Evolutionary conservation across 345 rosid species (phyloP), one percentile per base, ranked within the genome.

Genomic region (Pistacia atlantica): DNA sequence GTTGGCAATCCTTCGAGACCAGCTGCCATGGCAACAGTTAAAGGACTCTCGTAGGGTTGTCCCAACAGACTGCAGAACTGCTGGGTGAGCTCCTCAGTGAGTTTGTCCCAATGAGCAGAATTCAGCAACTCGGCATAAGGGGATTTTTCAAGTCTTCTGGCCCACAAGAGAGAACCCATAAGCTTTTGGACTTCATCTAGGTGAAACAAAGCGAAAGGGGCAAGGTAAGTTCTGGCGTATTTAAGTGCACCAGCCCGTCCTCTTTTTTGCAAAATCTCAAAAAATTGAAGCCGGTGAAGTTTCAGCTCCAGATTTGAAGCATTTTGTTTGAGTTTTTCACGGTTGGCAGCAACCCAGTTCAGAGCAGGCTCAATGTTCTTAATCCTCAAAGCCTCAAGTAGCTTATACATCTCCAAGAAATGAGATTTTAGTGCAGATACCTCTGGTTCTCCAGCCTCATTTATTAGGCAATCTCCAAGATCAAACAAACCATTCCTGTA

Each of bases 401-500:
- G 67, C 71, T 73, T 85, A 77, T 85, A 76, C 81, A 92, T 68
- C 79, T 92, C 91, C 67, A 88, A 63, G 69, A 81, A 92, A 51
- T 87, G 91, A 72, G 88, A 87, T 79, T 83, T 87, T 35, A 77
- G 63, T 73, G 65, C 74, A 64, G 68, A 65, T 12, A 80, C 86
- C 78, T 82, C 89, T 18, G 89, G 79, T 80, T 82, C 90, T 65
- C 80, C 87, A 79, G 91, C 87, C 75, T 94, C 98, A 65, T 77
- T 81, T 69, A 83, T 79, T 14, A 93, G 79, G 83, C 86, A 89
- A 81, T 95, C 97, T 58, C 98, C 97, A 25, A 90, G 73, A 76
- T 93, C 95, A 81, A 95, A 92, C 83, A 89, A 84, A 31, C 98
- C 97, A 65, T 87, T 88, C 80, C 81, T 81, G 80, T 95, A 92